Conservation (phyloP, 2,329 filamentous ascomycete species). For the Claviceps sp. region DNA sequence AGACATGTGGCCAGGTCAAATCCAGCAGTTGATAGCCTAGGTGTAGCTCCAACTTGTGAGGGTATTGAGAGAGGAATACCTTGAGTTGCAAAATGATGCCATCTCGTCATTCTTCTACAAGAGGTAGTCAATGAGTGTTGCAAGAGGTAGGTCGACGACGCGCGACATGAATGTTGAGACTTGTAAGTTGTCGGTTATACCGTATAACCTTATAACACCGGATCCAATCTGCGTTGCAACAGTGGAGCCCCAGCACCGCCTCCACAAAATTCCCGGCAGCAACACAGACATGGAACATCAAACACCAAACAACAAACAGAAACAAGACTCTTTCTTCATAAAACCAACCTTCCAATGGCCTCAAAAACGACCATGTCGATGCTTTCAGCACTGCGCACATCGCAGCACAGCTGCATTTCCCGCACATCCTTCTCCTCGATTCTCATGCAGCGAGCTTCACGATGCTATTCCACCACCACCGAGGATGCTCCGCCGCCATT, state of each 20-base stretch:
- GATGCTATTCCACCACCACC: conserved; percentile 21
- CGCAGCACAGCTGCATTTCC: background rate
- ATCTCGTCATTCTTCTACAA: too few species aligned
- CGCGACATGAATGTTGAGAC: too few species aligned
- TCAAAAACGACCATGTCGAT: conserved; percentile 11
- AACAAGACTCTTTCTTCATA: background rate
- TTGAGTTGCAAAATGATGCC: too few species aligned
- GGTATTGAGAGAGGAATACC: too few species aligned
- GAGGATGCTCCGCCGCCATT: conserved; percentile 29
- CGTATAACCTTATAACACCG: too few species aligned
- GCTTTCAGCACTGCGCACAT: conserved; percentile 12
- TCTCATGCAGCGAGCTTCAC: conserved; percentile 8
- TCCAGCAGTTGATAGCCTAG: too few species aligned
- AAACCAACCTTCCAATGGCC: conserved; percentile 9
- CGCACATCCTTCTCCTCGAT: background rate
- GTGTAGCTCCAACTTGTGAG: too few species aligned
- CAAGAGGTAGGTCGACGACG: too few species aligned
- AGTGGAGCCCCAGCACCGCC: background rate
- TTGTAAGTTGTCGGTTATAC: too few species aligned
- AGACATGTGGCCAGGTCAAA: too few species aligned
- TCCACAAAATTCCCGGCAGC: background rate
- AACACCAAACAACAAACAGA: background rate
- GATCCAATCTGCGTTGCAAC: background rate
- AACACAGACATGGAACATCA: background rate
- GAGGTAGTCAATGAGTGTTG: too few species aligned